Evolutionary conservation across 2,329 filamentous ascomycete genomes (phyloP), one percentile per base, ranked within the genome.

Genomic region (Verticillium nonalfalfae): DNA sequence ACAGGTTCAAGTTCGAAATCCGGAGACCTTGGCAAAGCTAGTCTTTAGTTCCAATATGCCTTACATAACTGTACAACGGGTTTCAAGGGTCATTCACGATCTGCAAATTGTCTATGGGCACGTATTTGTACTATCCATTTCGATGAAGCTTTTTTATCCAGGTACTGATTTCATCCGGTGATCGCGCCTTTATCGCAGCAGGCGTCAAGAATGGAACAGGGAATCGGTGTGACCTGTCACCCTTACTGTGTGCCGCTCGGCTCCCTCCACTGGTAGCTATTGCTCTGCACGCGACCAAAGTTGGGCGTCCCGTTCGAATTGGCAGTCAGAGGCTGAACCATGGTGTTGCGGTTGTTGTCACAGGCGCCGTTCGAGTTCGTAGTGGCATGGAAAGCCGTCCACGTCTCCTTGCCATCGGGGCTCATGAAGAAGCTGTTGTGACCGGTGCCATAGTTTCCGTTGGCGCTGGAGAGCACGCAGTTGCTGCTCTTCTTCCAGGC

Each of bases 361-460:
- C 84, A 86, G 1, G 78, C 76, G 1, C 83, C 83, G 0, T 70
- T 71, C 11, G 74, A 72, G 62, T 77, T 80, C 1, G 74, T 71
- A 0, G 82, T 84, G 0, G 83, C 83, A 64, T 86, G 82, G 69
- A 82, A 86, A 0, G 81, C 78, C 59, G 81, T 83, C 78, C 78
- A 86, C 2, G 77, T 80, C 69, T 85, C 76, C 0, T 72, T 78
- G 3, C 76, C 81, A 63, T 85, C 81, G 0, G 83, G 82, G 64
- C 81, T 85, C 34, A 70, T 73, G 72, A 87, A 85, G 75, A 86
- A 86, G 2, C 80, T 81, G 65, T 85, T 85, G 63, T 85, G 82
- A 0, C 81, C 83, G 0, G 82, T 81, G 14, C 83, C 82, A 58
- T 81, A 85, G 67, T 84, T 83, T 3, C 82, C 82, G 62, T 85